A percentile compares a stretch with the other conserved stretches of the same genome.
These are phyloP conservation scores for Ophiostoma angusticollis DNA, from an alignment of 2,329 filamentous ascomycete species.

Conservation along the genomic window DNA sequence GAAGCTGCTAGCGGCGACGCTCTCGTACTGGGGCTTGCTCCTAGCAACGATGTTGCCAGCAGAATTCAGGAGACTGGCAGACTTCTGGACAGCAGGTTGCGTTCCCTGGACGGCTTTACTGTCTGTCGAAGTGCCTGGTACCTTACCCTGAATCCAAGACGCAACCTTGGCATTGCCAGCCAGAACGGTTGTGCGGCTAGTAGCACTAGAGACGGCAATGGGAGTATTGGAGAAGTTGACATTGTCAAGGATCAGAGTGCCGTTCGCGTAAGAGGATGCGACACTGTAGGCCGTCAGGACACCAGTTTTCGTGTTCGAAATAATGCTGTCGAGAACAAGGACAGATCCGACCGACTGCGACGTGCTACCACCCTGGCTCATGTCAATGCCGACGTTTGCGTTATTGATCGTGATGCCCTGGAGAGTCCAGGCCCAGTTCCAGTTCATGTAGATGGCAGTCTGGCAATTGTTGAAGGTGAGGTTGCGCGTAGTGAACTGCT, in stretches of 20 bases:
- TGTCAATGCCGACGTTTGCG: slow-evolving; percentile 64
- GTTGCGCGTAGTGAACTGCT: slow-evolving; percentile 80
- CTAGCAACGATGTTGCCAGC: slow-evolving; percentile 65
- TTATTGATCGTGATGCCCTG: slow-evolving; percentile 64
- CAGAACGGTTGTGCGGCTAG: slow-evolving; percentile 48
- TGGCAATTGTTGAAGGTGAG: slow-evolving; percentile 69
- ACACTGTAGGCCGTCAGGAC: slow-evolving; percentile 62
- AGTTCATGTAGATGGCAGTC: slow-evolving; percentile 79
- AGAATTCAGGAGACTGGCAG: slow-evolving; percentile 48
- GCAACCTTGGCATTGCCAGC: slow-evolving; percentile 54
- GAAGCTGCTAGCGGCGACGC: slow-evolving; percentile 54
- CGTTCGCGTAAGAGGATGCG: slow-evolving; percentile 50
- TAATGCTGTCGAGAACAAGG: slow-evolving; percentile 66
- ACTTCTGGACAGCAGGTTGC: slow-evolving; percentile 46
- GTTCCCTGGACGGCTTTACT: slow-evolving; percentile 47
- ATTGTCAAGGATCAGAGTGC: slow-evolving; percentile 76
- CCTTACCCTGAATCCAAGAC: slow-evolving; percentile 69
- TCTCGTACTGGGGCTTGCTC: slow-evolving; percentile 79
- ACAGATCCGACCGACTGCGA: slow-evolving; percentile 73
- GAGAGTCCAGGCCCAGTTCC: slow-evolving; percentile 82
- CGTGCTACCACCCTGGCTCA: slow-evolving; percentile 51
- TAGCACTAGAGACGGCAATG: slow-evolving; percentile 49
- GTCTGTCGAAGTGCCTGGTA: slow-evolving; percentile 32
- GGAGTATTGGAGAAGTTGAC: slow-evolving; percentile 65
- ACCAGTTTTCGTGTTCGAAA: slow-evolving; percentile 63